Percentiles rank a stretch among this genome's conserved stretches.
Conservation (phyloP, 2,329 filamentous ascomycete genomes). For the Fulvia fulva region DNA sequence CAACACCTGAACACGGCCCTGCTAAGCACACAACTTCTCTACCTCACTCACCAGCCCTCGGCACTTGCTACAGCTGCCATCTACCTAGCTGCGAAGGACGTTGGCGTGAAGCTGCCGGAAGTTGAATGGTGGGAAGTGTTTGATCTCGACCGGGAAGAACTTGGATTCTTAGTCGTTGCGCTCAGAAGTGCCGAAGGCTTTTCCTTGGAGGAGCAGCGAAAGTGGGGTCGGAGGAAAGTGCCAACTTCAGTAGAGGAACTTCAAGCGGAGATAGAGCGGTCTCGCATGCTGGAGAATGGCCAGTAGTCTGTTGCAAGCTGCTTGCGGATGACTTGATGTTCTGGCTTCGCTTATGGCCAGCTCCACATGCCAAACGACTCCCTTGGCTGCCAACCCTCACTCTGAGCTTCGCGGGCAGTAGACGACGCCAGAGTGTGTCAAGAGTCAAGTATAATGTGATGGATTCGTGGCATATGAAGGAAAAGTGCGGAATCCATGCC, state of each 20-base stretch:
- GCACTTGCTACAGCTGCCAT: conserved; percentile 82
- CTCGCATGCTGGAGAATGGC: conserved; percentile 8
- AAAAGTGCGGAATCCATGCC: neutral
- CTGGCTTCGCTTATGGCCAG: no score
- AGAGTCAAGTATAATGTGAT: no score
- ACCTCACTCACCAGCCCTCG: conserved; percentile 86
- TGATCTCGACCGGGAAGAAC: conserved; percentile 88
- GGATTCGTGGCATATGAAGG: neutral
- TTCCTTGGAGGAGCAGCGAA: conserved; percentile 56
- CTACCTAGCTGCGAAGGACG: conserved; percentile 80
- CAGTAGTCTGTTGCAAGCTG: neutral
- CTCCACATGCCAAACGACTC: neutral
- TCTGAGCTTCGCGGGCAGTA: no score
- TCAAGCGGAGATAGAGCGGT: conserved; percentile 54
- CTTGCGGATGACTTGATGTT: no score
- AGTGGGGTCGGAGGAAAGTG: conserved; percentile 50
- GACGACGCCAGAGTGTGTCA: no score
- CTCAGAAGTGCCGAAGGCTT: conserved; percentile 75
- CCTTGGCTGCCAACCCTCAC: neutral
- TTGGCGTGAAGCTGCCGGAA: conserved; percentile 72
- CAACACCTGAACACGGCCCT: conserved; percentile 82
- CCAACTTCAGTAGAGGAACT: conserved; percentile 58
- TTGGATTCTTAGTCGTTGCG: conserved; percentile 86
- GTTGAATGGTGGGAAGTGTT: conserved; percentile 97
- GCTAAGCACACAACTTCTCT: conserved; percentile 81